Evolutionary conservation across 306 rosid species (phyloP).

Genomic region (Erythrophleum fordii): DNA sequence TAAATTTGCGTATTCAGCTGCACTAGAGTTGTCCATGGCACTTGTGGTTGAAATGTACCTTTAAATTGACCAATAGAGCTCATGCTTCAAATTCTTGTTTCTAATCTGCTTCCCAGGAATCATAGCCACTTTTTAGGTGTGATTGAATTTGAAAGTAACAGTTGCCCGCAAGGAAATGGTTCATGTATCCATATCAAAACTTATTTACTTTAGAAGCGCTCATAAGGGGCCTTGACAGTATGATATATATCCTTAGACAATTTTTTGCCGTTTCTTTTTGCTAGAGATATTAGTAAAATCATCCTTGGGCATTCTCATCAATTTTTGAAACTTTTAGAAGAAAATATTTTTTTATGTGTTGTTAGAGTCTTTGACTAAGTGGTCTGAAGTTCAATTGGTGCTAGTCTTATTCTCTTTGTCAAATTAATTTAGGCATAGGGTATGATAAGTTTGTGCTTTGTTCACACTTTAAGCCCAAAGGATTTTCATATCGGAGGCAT

Average conservation of each 20-base stretch:
- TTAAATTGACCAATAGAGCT: conserved; percentile 22
- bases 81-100: conserved; percentile 17
- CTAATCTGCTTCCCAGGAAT: conserved; percentile 1
- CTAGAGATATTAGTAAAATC: background rate
- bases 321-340: background rate
- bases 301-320: background rate
- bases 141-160: background rate
- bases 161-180: background rate
- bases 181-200: conserved; percentile 7
- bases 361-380: background rate
- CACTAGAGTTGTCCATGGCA: background rate
- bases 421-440: background rate
- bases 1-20: background rate
- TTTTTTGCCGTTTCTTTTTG: background rate
- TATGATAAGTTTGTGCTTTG: background rate
- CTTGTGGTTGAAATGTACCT: conserved; percentile 14
- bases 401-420: background rate
- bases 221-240: background rate
- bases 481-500: too few species aligned
- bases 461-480: background rate
- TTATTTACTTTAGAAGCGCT: conserved; percentile 12
- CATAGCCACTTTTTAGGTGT: conserved; percentile 17
- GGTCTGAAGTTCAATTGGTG: background rate
- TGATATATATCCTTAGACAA: background rate
- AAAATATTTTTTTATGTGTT: background rate